Conservation (phyloP, 2,329 filamentous ascomycete species). For the Fusarium nanum region DNA sequence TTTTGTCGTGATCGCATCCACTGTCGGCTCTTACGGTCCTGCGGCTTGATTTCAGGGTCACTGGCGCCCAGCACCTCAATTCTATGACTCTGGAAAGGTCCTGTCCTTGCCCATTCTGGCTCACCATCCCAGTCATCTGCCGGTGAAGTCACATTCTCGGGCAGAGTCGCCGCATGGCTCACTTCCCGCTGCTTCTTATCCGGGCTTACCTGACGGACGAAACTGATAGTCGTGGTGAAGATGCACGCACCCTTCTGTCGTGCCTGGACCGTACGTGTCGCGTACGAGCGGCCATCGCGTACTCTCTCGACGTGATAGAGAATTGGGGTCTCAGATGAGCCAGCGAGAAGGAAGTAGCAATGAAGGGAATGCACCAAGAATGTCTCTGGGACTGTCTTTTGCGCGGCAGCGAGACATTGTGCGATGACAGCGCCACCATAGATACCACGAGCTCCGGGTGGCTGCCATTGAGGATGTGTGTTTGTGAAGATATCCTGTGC, state of each 20-base stretch:
- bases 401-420: constrained; percentile 87
- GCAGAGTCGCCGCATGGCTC: constrained; percentile 73
- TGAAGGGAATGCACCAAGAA: constrained; percentile 96
- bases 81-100: constrained; percentile 61
- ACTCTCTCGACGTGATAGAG: constrained; percentile 96
- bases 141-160: constrained; percentile 55
- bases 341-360: constrained; percentile 97
- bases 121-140: constrained; percentile 57
- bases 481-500: constrained; percentile 91
- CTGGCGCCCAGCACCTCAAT: constrained; percentile 55
- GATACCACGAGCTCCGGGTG: constrained; percentile 89
- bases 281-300: constrained; percentile 88
- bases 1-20: constrained; percentile 81
- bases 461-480: constrained; percentile 90
- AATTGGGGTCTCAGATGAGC: constrained; percentile 84
- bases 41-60: constrained; percentile 62
- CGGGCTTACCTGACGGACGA: constrained; percentile 74
- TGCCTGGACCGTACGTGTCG: constrained; percentile 95
- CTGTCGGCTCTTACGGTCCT: constrained; percentile 75
- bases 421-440: constrained; percentile 95
- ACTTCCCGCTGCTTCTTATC: constrained; percentile 67
- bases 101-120: constrained; percentile 62
- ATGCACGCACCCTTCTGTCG: constrained; percentile 88
- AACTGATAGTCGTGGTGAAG: constrained; percentile 95
- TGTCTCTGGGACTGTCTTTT: constrained; percentile 82